A percentile compares a stretch with the other conserved stretches of the same genome.
Conservation (phyloP, 768 basidiomycete genomes). For the Suillus luteus region DNA sequence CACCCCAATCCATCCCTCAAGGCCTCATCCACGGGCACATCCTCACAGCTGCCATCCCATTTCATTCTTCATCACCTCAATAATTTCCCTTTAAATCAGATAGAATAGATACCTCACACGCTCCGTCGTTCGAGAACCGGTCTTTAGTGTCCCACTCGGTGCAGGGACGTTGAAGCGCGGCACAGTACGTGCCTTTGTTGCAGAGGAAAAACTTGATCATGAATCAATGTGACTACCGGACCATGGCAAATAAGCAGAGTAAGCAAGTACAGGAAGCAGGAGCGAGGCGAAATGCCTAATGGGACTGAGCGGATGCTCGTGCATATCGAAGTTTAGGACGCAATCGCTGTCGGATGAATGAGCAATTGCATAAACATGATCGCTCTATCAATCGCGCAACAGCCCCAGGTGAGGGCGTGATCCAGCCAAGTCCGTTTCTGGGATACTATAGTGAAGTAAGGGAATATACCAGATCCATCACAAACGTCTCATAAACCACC, state of each 20-base stretch:
- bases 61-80: constrained; percentile 37
- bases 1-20: constrained; percentile 53
- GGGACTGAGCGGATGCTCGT: neutral
- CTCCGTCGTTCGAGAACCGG: constrained; percentile 24
- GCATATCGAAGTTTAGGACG: neutral
- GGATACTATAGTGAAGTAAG: no score
- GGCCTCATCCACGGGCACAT: constrained; percentile 74
- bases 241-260: no score
- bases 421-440: neutral
- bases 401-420: neutral
- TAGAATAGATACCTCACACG: constrained; percentile 22
- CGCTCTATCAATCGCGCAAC: no score
- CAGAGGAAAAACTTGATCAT: no score
- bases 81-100: constrained; percentile 39
- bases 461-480: no score
- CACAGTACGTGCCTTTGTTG: no score
- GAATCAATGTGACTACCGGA: no score
- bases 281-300: no score
- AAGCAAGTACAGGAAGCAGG: no score
- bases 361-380: no score
- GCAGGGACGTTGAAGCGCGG: constrained; percentile 54
- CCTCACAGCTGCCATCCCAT: constrained; percentile 51
- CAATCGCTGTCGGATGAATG: no score
- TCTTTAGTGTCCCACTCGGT: constrained; percentile 64
- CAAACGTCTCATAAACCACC: no score